Evolutionary conservation across 106 monocot genomes (phyloP), one percentile per base, ranked within the genome.

Genomic region (Allium cepa): DNA sequence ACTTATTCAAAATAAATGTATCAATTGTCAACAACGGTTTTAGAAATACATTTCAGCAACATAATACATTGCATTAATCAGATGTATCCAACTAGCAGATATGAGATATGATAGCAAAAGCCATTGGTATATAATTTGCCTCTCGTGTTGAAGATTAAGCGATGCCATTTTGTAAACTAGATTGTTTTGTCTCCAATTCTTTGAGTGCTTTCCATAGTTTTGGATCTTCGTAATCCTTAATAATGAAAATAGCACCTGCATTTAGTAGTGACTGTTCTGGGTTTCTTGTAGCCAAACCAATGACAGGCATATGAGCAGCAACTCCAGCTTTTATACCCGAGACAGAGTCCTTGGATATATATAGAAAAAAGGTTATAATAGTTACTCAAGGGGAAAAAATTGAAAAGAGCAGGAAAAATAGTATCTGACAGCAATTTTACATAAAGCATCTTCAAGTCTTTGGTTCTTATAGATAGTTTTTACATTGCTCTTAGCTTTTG

Each of bases 241-340:
- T 85, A 27, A 89, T 70, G 46, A 97, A 69, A 0, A 80, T 71
- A 0, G 97, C 89, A 52, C 84, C 86, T 11, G 92, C 82, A 52
- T 78, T 73, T 46, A 79, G 58, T 26, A 92, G 72, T 45, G 69
- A 69, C 17, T 82, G 69, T 70, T 82, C 89, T 17, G 88, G 97
- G 62, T 87, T 82, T 67, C 88, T 80, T 16, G 86, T 84, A 6
- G 76, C 70, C 10, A 97, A 7, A 48, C 84, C 92, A 50, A 92
- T 46, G 3, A 97, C 88, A 17, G 83, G 84, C 84, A 92, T 82
- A 3, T 82, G 92, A 56, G 92, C 97, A 17, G 86, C 84, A 12
- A 97, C 97, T 16, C 92, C 97, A 57, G 97, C 97, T 71, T 84
- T 79, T 56, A 97, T 83, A 15, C 97, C 97, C 0, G 84, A 74